These are phyloP conservation scores for Fusarium foetens DNA, from an alignment of 2,329 filamentous ascomycete genomes.

Conservation along the genomic window DNA sequence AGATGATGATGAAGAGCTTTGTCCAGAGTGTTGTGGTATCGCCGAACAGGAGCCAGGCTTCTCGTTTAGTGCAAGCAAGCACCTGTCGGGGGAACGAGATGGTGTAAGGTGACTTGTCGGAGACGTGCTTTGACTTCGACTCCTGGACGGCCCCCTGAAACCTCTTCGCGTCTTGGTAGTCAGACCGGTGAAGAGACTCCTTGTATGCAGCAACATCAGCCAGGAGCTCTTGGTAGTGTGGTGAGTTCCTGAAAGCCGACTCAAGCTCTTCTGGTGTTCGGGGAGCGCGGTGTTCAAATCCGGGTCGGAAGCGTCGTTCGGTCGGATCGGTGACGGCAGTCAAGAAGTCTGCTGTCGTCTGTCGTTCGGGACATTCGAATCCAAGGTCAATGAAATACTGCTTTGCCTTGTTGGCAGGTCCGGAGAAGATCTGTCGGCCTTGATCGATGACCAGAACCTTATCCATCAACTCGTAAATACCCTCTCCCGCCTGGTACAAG, in stretches of 20 bases:
- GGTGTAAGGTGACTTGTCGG: constrained; percentile 77
- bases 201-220: constrained; percentile 65
- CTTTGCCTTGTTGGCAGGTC: constrained; percentile 68
- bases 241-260: constrained; percentile 70
- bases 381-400: constrained; percentile 75
- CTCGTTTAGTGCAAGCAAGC: constrained; percentile 72
- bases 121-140: constrained; percentile 75
- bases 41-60: constrained; percentile 81
- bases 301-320: constrained; percentile 73
- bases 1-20: constrained; percentile 81
- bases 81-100: constrained; percentile 80
- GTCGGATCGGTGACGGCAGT: constrained; percentile 64
- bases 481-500: constrained; percentile 57
- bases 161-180: constrained; percentile 68
- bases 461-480: constrained; percentile 69
- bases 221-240: constrained; percentile 67
- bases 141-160: constrained; percentile 76
- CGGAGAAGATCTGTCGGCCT: constrained; percentile 75
- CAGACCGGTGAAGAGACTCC: constrained; percentile 58
- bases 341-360: constrained; percentile 64
- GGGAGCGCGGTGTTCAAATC: constrained; percentile 71
- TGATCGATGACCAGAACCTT: constrained; percentile 82
- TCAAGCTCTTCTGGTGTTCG: constrained; percentile 75
- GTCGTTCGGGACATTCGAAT: constrained; percentile 73
- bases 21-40: constrained; percentile 80